These are phyloP conservation scores for Boletus sensibilis DNA, from an alignment of 768 basidiomycete species.

Conservation along the genomic window DNA sequence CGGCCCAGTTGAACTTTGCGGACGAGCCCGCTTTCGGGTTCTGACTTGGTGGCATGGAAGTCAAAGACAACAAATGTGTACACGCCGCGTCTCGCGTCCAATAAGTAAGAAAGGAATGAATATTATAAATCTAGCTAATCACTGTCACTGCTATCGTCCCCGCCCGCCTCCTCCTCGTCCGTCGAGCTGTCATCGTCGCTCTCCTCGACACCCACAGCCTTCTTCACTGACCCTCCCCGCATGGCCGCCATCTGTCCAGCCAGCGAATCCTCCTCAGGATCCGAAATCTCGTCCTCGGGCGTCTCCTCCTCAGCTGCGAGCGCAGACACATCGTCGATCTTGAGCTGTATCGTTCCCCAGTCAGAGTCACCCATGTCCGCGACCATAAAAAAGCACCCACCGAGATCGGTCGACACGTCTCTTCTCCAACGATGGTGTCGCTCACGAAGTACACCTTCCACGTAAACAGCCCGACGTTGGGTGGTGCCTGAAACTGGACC, in stretches of 20 bases:
- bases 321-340: slow-evolving; percentile 71
- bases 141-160: slow-evolving; percentile 31
- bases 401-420: slow-evolving; percentile 64
- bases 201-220: slow-evolving; percentile 38
- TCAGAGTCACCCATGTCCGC: slow-evolving; percentile 2
- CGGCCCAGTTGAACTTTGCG: slow-evolving; percentile 43
- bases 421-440: slow-evolving; percentile 87
- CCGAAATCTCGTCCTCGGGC: slow-evolving; percentile 91
- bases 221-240: slow-evolving; percentile 86
- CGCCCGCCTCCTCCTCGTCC: slow-evolving; percentile 25
- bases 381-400: slow-evolving; percentile 45
- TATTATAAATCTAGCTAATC: slow-evolving; percentile 13
- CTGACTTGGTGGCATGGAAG: slow-evolving; percentile 3
- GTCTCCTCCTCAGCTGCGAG: slow-evolving; percentile 56
- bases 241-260: slow-evolving; percentile 98
- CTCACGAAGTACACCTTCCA: slow-evolving; percentile 87
- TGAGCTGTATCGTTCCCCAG: slow-evolving; percentile 51
- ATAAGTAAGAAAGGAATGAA: not conserved
- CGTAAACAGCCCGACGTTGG: slow-evolving; percentile 75
- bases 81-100: not conserved
- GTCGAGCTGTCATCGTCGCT: slow-evolving; percentile 30
- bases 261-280: slow-evolving; percentile 93
- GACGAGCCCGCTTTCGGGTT: not conserved
- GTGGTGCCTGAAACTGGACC: slow-evolving; percentile 93
- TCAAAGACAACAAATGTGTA: no score